Evolutionary conservation across 2,329 filamentous ascomycete genomes (phyloP), one percentile per base, ranked within the genome.

Genomic region (Monosporascus sp.): DNA sequence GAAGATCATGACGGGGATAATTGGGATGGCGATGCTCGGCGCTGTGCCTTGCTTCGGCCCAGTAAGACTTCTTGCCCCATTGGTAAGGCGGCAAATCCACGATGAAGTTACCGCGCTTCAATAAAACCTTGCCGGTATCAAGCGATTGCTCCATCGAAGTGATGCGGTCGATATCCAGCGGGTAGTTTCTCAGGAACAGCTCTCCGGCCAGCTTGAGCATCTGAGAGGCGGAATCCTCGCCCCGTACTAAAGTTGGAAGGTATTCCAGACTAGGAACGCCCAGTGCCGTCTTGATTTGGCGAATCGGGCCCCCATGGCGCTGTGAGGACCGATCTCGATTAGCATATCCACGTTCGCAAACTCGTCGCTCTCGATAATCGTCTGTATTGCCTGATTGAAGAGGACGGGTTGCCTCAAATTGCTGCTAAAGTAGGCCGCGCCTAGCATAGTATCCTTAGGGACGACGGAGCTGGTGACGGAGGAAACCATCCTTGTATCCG

Each of bases 281-380:
- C 35, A 60, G 50, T 3, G 52, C 52, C 11, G 55, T 51, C n/a
- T 65, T 61, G 39, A 73, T 55, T n/a, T 75, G 64, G 52, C 71
- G 71, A n/a, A 66, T 52, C 18, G 69, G 65, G 0, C 66, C 60
- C 62, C 52, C 15, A 67, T 58, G 14, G 65, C 65, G 0, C 66
- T 67, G 50, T 73, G 67, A 1, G 63, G 65, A 44, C 69, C 70
- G 41, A 44, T 25, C 18, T 44, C 41, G 8, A 44, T 44, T 3
- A 44, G 22, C 18, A 44, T 6, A 17, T 44, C 41, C 11, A 44
- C 3, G 18, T 22, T 20, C 6, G 41, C n/a, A 25, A 44, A 44
- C 24, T 44, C 18, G 6, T 22, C 18, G 41, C 15, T 18, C 18
- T 2, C 14, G 7, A 44, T 8, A 22, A 44, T 22, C 7, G n/a